A percentile compares a stretch with the other conserved stretches of the same genome.
Conservation (phyloP, 2,329 filamentous ascomycete genomes). For the Blastomyces percursus region DNA sequence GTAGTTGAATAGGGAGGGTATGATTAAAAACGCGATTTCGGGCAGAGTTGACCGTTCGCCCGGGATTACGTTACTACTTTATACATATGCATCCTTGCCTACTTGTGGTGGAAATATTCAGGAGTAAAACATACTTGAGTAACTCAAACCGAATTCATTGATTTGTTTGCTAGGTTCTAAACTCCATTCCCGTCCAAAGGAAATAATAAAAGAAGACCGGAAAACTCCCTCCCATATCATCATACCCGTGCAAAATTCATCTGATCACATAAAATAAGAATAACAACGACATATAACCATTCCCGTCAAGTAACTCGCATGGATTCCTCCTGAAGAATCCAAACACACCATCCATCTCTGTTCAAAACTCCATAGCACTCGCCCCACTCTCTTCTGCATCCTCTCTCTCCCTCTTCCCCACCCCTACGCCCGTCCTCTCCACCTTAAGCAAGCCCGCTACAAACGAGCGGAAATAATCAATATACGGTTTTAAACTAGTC, state of each 20-base stretch:
- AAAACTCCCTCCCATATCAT: neutral
- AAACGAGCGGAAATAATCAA: conserved; percentile 79
- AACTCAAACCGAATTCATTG: neutral
- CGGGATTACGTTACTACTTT: too few species aligned
- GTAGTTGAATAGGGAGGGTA: too few species aligned
- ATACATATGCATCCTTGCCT: too few species aligned
- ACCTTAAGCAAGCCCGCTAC: conserved; percentile 71
- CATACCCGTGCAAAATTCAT: neutral
- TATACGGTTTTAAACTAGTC: conserved; percentile 84
- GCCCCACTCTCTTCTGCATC: conserved; percentile 18
- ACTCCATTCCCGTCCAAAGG: neutral
- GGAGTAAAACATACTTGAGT: too few species aligned
- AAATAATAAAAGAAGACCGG: neutral
- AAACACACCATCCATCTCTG: neutral
- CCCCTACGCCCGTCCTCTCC: conserved; percentile 44
- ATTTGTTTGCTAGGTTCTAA: neutral
- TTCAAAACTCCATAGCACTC: conserved; percentile 52
- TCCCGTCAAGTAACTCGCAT: neutral
- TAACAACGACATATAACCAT: neutral
- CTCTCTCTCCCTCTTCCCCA: conserved; percentile 38
- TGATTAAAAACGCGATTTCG: too few species aligned
- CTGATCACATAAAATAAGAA: neutral
- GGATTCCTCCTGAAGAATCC: neutral
- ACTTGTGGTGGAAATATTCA: too few species aligned
- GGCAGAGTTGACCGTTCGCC: too few species aligned